Evolutionary conservation across 805 yeast species (phyloP), one percentile per base, ranked within the genome.

Genomic region (Hanseniaspora thailandica): DNA sequence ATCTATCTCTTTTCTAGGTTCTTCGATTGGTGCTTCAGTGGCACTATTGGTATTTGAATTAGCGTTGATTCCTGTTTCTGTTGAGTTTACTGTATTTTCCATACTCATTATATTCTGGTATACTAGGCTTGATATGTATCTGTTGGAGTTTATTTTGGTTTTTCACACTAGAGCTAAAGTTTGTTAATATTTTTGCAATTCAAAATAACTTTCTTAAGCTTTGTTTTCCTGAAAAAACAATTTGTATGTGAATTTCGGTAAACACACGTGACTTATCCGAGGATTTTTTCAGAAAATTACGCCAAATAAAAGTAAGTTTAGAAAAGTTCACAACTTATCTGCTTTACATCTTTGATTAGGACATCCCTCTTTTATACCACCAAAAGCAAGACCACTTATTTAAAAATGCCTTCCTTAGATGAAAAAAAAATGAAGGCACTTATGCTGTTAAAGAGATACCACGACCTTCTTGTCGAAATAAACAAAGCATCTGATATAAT

Each of bases 1-100:
- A 67, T 89, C 97, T 0, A 95, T 74, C 94, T 85, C 82, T 25
- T 39, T 57, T 13, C 15, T 41, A 39, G 43, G 17, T 17, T 23
- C 43, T 36, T 50, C 52, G 25, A 9, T 25, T 10, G 23, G 33
- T 20, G 45, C 12, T 43, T 43, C 36, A 7, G 46, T 43, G 13
- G 46, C 36, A 12, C 35, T 43, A 26, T 22, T 39, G 7, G 28
- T 10, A 19, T 30, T 43, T 9, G 25, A 10, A 9, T 30, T 28
- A 6, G 25, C 23, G 19, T 30, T 43, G n/a, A 26, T 20, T 5
- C 34, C 34, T 13, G 23, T 10, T 30, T 43, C 46, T 19, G 22
- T 19, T n/a, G 25, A 10, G 19, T 28, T 19, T 19, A 30, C 46
- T 43, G 46, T 43, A 28, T 30, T 43, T 43, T 43, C 46, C 36